Evolutionary conservation across 73 alveolate species (phyloP), one percentile per base, ranked within the genome.

Genomic region (Stentor coeruleus): DNA sequence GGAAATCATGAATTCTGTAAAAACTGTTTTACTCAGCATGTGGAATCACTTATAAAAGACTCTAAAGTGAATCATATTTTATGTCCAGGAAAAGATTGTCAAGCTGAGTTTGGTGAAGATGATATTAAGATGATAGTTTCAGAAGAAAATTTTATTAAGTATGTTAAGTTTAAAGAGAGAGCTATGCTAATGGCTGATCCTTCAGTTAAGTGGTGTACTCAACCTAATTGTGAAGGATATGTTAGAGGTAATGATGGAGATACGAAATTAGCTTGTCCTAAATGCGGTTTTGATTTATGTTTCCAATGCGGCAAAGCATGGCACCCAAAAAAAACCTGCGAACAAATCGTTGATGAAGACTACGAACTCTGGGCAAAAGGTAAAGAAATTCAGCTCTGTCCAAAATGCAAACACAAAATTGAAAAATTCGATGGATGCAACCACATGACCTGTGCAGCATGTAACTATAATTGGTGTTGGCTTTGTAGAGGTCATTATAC

Each of bases 381-480:
- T 1, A 84, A 87, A 58, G 84, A 82, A 15, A 88, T 94, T 39
- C 82, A 92, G 85, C 85, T 81, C 39, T 95, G 99, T 77, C 97
- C 97, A 3, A 86, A 86, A 39, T 95, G 99, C 74, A 83, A 87
- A 74, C 72, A 88, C 39, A 76, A 89, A 20, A 90, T 94, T 0
- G 91, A 92, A 76, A 94, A 94, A 83, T 39, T 39, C 40, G 97
- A 93, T 58, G 99, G 99, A 0, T 96, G 99, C 76, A 94, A 93
- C 84, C 99, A 96, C 85, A 95, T 95, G 98, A 94, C 97, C 0
- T 95, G 99, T 75, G 35, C 88, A 1, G 76, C 86, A 39, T 95
- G 99, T 72, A 77, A 83, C 42, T 90, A 92, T 88, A 91, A 94
- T 76, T 95, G 93, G 86, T 95, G 99, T 39, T 95, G 99, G 99